A percentile compares a stretch with the other conserved stretches of the same genome.
These are phyloP conservation scores for Ceratocystis harringtonii DNA, from an alignment of 2,329 filamentous ascomycete genomes.

Conservation along the genomic window DNA sequence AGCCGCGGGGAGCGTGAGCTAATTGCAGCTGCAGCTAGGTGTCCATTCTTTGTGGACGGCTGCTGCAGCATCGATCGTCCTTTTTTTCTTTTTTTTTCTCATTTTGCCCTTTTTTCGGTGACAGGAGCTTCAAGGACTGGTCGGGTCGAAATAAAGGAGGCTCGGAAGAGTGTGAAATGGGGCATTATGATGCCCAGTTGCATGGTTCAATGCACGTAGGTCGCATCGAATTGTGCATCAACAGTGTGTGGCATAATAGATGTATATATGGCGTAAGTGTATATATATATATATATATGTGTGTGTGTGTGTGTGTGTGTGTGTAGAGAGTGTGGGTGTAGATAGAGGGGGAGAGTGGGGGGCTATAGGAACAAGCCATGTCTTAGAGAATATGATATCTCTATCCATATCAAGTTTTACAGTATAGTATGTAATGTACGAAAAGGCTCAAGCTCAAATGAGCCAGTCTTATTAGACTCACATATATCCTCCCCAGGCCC, in stretches of 20 bases:
- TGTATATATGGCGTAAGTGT: background rate
- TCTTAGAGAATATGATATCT: background rate
- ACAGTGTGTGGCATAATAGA: background rate
- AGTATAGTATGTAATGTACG: background rate
- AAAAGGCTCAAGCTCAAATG: background rate
- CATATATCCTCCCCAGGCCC: background rate
- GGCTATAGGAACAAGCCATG: background rate
- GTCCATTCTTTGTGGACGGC: conserved; percentile 4
- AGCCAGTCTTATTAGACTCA: background rate
- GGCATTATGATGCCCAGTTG: conserved; percentile 3
- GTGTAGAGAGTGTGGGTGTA: background rate
- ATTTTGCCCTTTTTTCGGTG: background rate
- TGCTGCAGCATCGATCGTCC: conserved; percentile 1
- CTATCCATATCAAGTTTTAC: background rate
- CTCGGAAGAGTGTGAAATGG: background rate
- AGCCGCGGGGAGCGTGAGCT: background rate
- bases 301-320: background rate
- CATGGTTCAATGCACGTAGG: background rate
- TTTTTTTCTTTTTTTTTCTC: background rate
- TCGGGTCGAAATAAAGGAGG: conserved; percentile 12
- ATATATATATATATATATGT: too few relatives aligned
- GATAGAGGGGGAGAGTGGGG: background rate
- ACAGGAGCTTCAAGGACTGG: conserved; percentile 3
- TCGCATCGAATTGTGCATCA: background rate
- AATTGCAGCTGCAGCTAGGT: conserved; percentile 3